These are phyloP conservation scores for Zasmidium citrigriseum DNA, from an alignment of 2,329 filamentous ascomycete species.

Conservation along the genomic window DNA sequence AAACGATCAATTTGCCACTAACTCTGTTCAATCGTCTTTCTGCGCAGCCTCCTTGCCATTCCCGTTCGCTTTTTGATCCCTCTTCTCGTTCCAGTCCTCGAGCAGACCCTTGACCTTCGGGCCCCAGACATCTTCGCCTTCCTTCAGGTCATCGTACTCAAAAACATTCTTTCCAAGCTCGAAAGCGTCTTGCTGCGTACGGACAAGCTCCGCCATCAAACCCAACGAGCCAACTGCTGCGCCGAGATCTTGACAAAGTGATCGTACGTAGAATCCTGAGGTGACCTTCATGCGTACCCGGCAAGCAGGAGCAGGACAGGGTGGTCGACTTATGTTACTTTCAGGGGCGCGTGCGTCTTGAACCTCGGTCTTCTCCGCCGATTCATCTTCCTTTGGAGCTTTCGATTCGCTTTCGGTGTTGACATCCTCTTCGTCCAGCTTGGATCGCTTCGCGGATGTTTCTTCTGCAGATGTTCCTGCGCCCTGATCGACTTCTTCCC, in stretches of 20 bases:
- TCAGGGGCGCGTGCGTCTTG: conserved; percentile 30
- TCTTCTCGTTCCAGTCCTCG: conserved; percentile 33
- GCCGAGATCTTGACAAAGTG: conserved; percentile 88
- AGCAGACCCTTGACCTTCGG: conserved; percentile 66
- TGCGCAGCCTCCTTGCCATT: neutral
- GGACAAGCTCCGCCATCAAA: conserved; percentile 81
- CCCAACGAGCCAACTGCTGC: conserved; percentile 77
- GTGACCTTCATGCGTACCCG: conserved; percentile 88
- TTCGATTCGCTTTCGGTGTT: neutral
- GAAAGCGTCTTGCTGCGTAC: conserved; percentile 81
- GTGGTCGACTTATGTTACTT: conserved; percentile 5
- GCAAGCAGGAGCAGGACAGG: conserved; percentile 65
- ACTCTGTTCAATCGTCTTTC: neutral
- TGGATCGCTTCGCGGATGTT: conserved; percentile 41
- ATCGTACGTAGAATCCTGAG: conserved; percentile 95
- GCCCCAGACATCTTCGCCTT: conserved; percentile 80
- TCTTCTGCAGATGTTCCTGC: conserved; percentile 6
- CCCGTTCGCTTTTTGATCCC: neutral
- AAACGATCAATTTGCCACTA: neutral
- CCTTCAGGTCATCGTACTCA: conserved; percentile 73
- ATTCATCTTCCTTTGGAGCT: neutral
- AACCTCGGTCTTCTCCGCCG: neutral
- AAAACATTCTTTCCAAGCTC: conserved; percentile 72
- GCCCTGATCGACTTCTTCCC: conserved; percentile 26
- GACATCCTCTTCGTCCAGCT: conserved; percentile 23